These are phyloP conservation scores for Fusarium graminum DNA, from an alignment of 2,329 filamentous ascomycete genomes.

Conservation along the genomic window DNA sequence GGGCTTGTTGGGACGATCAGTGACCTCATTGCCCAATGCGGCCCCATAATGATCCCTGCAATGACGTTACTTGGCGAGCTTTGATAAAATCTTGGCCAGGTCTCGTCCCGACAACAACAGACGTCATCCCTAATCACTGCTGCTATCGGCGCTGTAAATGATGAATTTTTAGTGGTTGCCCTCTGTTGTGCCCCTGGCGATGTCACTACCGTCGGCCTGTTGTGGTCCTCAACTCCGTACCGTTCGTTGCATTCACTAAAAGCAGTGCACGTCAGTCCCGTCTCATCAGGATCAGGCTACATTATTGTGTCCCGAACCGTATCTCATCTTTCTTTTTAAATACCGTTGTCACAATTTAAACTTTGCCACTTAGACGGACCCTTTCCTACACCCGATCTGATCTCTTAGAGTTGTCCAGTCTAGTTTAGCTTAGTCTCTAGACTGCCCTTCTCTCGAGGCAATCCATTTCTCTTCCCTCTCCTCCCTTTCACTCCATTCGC, in stretches of 20 bases:
- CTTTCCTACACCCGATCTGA: constrained; percentile 9
- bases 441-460: constrained; percentile 5
- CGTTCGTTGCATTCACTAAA: constrained; percentile 14
- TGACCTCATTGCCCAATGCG: constrained; percentile 33
- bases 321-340: constrained; percentile 2
- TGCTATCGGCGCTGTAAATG: not conserved
- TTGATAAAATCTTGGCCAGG: constrained; percentile 32
- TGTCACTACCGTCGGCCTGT: not conserved
- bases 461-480: constrained; percentile 4
- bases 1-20: constrained; percentile 29
- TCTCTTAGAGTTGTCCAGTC: constrained; percentile 14
- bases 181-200: constrained; percentile 9
- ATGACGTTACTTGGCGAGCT: constrained; percentile 35
- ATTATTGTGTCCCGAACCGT: not conserved
- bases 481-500: constrained; percentile 3
- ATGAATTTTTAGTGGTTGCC: constrained; percentile 4
- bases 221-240: not conserved
- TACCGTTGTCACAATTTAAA: constrained; percentile 10
- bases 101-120: constrained; percentile 16
- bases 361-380: constrained; percentile 34
- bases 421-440: constrained; percentile 11
- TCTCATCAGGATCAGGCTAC: constrained; percentile 20
- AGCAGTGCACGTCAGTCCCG: constrained; percentile 16
- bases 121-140: constrained; percentile 38
- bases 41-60: constrained; percentile 19